Percentiles rank a stretch among this genome's conserved stretches.
phyloP scores from a whole-genome alignment of 495 filamentous ascomycete species.

The Durotheca rogersii region DNA sequence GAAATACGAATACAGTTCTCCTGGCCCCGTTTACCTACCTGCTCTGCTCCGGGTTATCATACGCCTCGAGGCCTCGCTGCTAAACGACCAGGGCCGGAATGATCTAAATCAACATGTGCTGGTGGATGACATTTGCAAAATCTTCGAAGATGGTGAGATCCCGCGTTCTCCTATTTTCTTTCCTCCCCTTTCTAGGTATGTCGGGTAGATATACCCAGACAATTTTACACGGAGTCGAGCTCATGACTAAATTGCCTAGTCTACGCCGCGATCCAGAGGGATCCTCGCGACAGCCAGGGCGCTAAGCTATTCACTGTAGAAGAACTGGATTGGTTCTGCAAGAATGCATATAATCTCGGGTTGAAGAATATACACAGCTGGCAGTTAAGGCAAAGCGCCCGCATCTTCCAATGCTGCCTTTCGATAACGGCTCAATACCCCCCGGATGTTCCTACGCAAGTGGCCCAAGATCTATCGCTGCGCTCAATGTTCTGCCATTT shows the following conservation, averaged over 20 bases:
- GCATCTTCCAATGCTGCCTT: conserved; percentile 61
- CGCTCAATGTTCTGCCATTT: conserved; percentile 69
- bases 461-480: conserved; percentile 52
- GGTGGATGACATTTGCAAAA: conserved; percentile 55
- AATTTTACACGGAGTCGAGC: too few species aligned
- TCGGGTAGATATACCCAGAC: too few species aligned
- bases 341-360: conserved; percentile 73
- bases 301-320: conserved; percentile 51
- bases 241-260: conserved; percentile 39
- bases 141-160: conserved; percentile 66
- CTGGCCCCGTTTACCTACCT: conserved; percentile 61
- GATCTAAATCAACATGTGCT: conserved; percentile 22
- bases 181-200: neutral
- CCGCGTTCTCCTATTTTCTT: neutral
- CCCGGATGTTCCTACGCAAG: conserved; percentile 43
- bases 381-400: conserved; percentile 51
- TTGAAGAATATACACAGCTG: conserved; percentile 60
- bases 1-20: conserved; percentile 52
- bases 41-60: conserved; percentile 66
- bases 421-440: conserved; percentile 63
- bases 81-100: conserved; percentile 42
- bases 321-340: conserved; percentile 80
- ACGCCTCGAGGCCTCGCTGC: conserved; percentile 57
- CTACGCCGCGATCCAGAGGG: conserved; percentile 49
- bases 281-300: conserved; percentile 33